These are phyloP conservation scores for Fraxinus excelsior DNA, from an alignment of 257 asterid species.

Conservation along the genomic window DNA sequence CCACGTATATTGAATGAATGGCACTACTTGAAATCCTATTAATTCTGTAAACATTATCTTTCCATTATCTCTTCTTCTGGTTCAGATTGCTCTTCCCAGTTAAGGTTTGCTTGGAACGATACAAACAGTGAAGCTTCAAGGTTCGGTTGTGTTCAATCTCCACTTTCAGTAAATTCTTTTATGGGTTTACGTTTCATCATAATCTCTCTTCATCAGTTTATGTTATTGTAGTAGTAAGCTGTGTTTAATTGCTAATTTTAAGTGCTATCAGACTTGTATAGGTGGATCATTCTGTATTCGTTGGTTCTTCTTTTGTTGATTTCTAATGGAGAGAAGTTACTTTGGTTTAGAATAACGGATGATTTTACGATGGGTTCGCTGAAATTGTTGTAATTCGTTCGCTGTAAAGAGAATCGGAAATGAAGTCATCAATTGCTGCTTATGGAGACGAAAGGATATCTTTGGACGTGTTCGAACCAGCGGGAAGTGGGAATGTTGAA, in stretches of 20 bases:
- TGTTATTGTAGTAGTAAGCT: not conserved
- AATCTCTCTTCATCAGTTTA: not conserved
- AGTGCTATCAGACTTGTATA: not conserved
- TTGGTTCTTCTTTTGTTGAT: conserved; percentile 1
- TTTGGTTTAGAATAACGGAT: conserved; percentile 15
- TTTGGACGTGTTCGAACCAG: conserved; percentile 59
- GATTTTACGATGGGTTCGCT: conserved; percentile 25
- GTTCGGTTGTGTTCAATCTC: not conserved
- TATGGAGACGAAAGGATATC: conserved; percentile 31
- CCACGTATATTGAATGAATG: conserved; percentile 39
- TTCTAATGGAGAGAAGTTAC: conserved; percentile 10
- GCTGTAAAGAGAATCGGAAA: conserved; percentile 22
- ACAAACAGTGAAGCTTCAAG: conserved; percentile 4
- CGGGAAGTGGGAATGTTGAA: conserved; percentile 27
- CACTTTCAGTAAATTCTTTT: not conserved
- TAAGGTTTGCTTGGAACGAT: not conserved
- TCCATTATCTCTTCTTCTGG: conserved; percentile 52
- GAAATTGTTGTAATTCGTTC: conserved; percentile 14
- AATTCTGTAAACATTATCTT: conserved; percentile 56
- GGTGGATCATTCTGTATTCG: not conserved
- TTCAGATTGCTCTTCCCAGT: conserved; percentile 17
- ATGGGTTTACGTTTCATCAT: not conserved
- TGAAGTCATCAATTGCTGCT: conserved; percentile 44
- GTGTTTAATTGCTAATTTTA: not conserved
- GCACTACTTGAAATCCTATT: conserved; percentile 28